Percentiles rank a stretch among this genome's conserved stretches.
phyloP scores from a whole-genome alignment of 1,139 yeast genomes.

The Candida sojae region DNA sequence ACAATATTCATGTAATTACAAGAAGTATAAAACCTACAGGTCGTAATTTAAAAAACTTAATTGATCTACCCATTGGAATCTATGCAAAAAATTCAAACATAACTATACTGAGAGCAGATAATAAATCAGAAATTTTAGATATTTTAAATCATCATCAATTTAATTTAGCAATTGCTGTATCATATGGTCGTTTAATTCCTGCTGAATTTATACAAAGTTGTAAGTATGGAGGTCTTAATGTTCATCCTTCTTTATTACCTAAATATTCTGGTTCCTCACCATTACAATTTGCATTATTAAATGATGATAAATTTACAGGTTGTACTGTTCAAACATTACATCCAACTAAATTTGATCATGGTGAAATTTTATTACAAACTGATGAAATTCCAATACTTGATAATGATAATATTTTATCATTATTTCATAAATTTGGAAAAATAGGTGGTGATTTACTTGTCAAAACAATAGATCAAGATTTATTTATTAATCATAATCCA shows the following conservation, averaged over 20 bases:
- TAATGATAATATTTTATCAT: constrained; percentile 42
- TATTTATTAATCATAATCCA: constrained; percentile 14
- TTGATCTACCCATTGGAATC: constrained; percentile 58
- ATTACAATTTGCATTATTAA: constrained; percentile 73
- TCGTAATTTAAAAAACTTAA: constrained; percentile 48
- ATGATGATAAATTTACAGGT: constrained; percentile 67
- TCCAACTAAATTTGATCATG: constrained; percentile 83
- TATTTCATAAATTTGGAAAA: constrained; percentile 52
- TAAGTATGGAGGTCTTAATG: constrained; percentile 74
- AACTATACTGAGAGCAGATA: constrained; percentile 60
- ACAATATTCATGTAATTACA: constrained; percentile 55
- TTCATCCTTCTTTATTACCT: constrained; percentile 92
- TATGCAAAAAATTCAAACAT: constrained; percentile 36
- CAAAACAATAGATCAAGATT: constrained; percentile 37
- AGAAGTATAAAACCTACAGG: constrained; percentile 74
- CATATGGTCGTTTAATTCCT: constrained; percentile 85
- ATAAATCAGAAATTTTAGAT: constrained; percentile 50
- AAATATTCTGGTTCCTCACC: constrained; percentile 89
- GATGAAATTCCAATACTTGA: constrained; percentile 34
- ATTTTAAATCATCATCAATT: constrained; percentile 28
- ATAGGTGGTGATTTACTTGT: constrained; percentile 63
- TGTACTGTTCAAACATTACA: constrained; percentile 89
- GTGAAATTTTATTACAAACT: constrained; percentile 68
- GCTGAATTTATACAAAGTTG: constrained; percentile 47
- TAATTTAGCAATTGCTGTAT: constrained; percentile 81